phyloP scores from a whole-genome alignment of 2,329 filamentous ascomycete genomes.

The Colletotrichum scovillei region DNA sequence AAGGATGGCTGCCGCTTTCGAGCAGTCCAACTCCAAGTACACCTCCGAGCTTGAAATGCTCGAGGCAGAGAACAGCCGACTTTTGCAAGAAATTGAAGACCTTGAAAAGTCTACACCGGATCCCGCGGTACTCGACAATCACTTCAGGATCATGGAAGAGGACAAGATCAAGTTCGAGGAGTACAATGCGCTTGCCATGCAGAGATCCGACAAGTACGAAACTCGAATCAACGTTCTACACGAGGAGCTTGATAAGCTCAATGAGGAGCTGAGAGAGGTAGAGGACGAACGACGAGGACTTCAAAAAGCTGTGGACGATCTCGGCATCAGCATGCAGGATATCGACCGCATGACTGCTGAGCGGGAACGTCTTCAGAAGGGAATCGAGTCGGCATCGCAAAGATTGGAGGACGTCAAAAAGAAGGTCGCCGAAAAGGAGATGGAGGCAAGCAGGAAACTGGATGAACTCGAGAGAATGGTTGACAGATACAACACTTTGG shows the following conservation, averaged over 20 bases:
- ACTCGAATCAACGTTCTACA: slow-evolving; percentile 84
- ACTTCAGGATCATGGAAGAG: slow-evolving; percentile 93
- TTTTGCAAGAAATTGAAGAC: slow-evolving; percentile 89
- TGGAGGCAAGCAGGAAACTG: slow-evolving; percentile 85
- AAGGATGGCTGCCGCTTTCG: slow-evolving; percentile 88
- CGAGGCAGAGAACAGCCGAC: slow-evolving; percentile 84
- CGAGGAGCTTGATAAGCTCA: slow-evolving; percentile 84
- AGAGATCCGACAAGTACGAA: slow-evolving; percentile 90
- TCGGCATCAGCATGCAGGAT: slow-evolving; percentile 96
- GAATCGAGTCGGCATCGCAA: slow-evolving; percentile 79
- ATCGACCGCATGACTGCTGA: slow-evolving; percentile 99
- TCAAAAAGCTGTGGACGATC: slow-evolving; percentile 88
- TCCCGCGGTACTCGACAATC: slow-evolving; percentile 84
- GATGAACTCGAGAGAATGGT: slow-evolving; percentile 93
- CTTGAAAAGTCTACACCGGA: slow-evolving; percentile 88
- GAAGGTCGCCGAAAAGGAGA: slow-evolving; percentile 85
- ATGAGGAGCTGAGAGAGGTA: slow-evolving; percentile 79
- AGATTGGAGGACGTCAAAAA: slow-evolving; percentile 88
- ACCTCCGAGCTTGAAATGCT: slow-evolving; percentile 85
- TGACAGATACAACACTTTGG: slow-evolving; percentile 92
- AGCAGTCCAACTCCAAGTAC: slow-evolving; percentile 85
- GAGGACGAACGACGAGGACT: slow-evolving; percentile 85
- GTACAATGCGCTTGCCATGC: slow-evolving; percentile 87
- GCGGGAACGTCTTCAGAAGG: slow-evolving; percentile 90
- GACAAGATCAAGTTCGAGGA: slow-evolving; percentile 96